phyloP scores from a whole-genome alignment of 1,284 basidiomycete species.

The Phenoliferia sp. region DNA sequence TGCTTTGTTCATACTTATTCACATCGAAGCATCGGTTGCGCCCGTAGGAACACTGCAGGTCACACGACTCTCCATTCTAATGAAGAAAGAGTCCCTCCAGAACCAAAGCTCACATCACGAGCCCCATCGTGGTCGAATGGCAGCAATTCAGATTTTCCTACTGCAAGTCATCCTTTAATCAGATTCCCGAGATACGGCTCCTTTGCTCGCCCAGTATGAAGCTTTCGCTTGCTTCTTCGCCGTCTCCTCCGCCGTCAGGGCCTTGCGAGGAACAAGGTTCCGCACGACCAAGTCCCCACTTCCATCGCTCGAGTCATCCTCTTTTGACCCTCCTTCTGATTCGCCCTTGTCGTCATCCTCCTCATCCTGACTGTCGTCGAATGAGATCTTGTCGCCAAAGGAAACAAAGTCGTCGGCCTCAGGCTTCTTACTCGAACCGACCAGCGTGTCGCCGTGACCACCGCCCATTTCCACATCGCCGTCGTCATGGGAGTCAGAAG shows the following conservation, averaged over 20 bases:
- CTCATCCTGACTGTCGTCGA: not conserved
- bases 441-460: not conserved
- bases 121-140: too few species aligned
- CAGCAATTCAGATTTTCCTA: too few species aligned
- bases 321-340: too few species aligned
- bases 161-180: too few species aligned
- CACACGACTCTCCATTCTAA: too few species aligned
- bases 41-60: too few species aligned
- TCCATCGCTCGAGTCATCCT: not conserved
- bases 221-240: not conserved
- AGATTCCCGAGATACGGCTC: too few species aligned
- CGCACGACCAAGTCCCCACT: not conserved
- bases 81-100: too few species aligned
- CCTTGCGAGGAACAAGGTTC: not conserved
- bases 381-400: not conserved
- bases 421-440: not conserved
- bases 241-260: not conserved
- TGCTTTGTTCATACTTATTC: too few species aligned
- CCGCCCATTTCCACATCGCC: slow-evolving; percentile 9
- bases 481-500: slow-evolving; percentile 1
- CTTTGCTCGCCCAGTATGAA: not conserved
- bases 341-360: not conserved
- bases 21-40: too few species aligned
- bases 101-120: too few species aligned
- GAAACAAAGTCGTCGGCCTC: not conserved